Percentiles rank a stretch among this genome's conserved stretches.
Conservation (phyloP, 805 yeast genomes). For the Starmerella tilneyi region DNA sequence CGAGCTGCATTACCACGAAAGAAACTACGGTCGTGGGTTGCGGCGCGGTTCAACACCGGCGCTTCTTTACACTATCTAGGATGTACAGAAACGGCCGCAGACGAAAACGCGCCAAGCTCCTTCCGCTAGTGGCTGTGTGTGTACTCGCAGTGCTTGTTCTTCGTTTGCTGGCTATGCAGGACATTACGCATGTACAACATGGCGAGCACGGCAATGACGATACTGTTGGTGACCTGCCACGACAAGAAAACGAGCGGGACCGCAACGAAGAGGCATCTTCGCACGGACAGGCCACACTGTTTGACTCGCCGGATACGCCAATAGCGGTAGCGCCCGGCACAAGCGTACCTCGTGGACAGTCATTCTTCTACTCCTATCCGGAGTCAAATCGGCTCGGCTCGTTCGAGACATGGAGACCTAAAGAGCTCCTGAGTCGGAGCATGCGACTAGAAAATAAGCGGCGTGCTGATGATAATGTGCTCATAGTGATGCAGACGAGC, state of each 20-base stretch:
- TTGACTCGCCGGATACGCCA: not conserved
- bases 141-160: not conserved
- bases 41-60: no score
- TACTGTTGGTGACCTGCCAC: no score
- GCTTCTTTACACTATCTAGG: no score
- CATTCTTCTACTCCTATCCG: conserved; percentile 27
- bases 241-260: not conserved
- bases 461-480: conserved; percentile 14
- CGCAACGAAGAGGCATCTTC: not conserved
- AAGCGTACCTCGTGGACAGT: conserved; percentile 21
- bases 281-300: not conserved
- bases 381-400: conserved; percentile 26
- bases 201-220: not conserved
- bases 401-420: conserved; percentile 30
- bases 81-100: no score
- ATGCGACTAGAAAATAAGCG: not conserved
- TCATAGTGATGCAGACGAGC: conserved; percentile 24
- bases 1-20: not conserved
- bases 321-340: not conserved
- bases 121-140: no score
- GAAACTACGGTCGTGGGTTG: no score
- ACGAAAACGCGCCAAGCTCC: no score
- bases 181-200: not conserved
- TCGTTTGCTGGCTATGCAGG: not conserved
- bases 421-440: conserved; percentile 10